phyloP scores from a whole-genome alignment of 2,329 filamentous ascomycete species.

The Bipolaris sorokiniana region DNA sequence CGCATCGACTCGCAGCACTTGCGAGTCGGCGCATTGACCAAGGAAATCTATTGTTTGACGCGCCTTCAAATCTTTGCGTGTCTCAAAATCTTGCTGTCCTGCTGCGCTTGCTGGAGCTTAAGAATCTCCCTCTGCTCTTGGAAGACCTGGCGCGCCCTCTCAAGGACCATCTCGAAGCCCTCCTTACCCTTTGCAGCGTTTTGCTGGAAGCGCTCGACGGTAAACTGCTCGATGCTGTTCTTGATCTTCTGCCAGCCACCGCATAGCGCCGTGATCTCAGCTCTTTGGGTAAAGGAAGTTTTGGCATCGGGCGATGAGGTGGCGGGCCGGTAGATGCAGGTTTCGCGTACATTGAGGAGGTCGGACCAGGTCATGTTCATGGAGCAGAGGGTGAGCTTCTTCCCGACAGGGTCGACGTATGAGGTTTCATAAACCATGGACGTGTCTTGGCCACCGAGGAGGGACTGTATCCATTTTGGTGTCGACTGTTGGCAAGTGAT shows the following conservation, averaged over 20 bases:
- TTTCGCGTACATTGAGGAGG: constrained; percentile 89
- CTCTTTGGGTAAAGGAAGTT: constrained; percentile 87
- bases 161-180: constrained; percentile 92
- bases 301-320: constrained; percentile 56
- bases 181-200: constrained; percentile 90
- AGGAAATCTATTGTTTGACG: neutral
- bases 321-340: constrained; percentile 79
- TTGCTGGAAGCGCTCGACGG: constrained; percentile 86
- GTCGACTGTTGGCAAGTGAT: constrained; percentile 69
- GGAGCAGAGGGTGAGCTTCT: constrained; percentile 95
- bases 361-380: constrained; percentile 94
- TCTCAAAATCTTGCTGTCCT: constrained; percentile 40
- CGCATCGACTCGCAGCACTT: constrained; percentile 8
- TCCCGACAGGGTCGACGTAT: constrained; percentile 82
- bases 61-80: constrained; percentile 37
- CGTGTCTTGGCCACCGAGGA: constrained; percentile 80
- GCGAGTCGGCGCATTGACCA: neutral
- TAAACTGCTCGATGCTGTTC: constrained; percentile 92
- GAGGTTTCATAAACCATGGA: constrained; percentile 94
- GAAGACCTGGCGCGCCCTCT: constrained; percentile 91
- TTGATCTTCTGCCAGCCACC: constrained; percentile 97
- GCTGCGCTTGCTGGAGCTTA: constrained; percentile 55
- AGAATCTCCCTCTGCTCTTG: constrained; percentile 80
- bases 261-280: constrained; percentile 90
- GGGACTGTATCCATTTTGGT: constrained; percentile 78